Conservation (phyloP, 2,329 filamentous ascomycete species). For the Ceratocystis colombiana region DNA sequence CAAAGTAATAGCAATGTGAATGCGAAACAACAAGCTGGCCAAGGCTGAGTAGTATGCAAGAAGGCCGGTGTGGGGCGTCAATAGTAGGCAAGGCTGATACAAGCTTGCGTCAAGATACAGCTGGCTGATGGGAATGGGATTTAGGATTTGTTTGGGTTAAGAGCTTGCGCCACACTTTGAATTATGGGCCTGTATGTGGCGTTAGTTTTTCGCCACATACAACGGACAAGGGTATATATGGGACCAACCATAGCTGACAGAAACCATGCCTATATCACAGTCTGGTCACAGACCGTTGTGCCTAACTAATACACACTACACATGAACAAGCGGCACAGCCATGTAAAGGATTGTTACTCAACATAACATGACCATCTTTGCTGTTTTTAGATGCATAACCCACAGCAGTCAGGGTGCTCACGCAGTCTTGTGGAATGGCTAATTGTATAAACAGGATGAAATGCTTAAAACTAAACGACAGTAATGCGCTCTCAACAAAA, state of each 20-base stretch:
- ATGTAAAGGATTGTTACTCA: too few relatives aligned
- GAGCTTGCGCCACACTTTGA: constrained; percentile 13
- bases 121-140: constrained; percentile 9
- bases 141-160: too few relatives aligned
- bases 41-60: not conserved
- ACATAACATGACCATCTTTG: too few relatives aligned
- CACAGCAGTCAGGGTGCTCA: too few relatives aligned
- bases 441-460: not conserved
- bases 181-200: not conserved
- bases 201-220: not conserved
- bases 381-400: too few relatives aligned
- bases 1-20: not conserved
- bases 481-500: not conserved
- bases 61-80: constrained; percentile 3
- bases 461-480: not conserved
- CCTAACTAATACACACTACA: too few relatives aligned
- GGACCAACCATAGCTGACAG: not conserved
- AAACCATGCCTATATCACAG: too few relatives aligned
- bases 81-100: constrained; percentile 11
- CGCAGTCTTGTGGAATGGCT: not conserved
- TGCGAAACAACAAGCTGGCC: constrained; percentile 7
- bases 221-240: too few relatives aligned
- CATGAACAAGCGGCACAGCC: too few relatives aligned
- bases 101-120: constrained; percentile 19
- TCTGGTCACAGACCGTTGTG: too few relatives aligned